These are phyloP conservation scores for Ophiostoma pallidulum DNA, from an alignment of 2,329 filamentous ascomycete species.

Conservation along the genomic window DNA sequence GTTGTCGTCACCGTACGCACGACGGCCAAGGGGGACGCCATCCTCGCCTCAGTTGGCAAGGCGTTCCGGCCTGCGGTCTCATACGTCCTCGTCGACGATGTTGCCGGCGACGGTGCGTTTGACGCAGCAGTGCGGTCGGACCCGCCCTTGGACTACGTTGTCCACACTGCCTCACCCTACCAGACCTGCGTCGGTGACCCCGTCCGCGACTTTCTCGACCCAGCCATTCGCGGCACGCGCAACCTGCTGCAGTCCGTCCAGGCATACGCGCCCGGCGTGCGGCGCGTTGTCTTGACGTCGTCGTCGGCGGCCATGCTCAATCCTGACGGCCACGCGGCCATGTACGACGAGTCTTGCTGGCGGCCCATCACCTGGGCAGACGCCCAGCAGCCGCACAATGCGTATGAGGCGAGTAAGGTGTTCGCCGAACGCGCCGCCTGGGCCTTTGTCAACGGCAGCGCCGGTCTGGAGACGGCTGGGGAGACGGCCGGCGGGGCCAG, in stretches of 20 bases:
- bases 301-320: slow-evolving; percentile 37
- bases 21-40: slow-evolving; percentile 36
- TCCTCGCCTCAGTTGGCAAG: slow-evolving; percentile 31
- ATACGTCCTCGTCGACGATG: slow-evolving; percentile 57
- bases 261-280: slow-evolving; percentile 40
- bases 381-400: slow-evolving; percentile 22
- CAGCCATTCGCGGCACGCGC: slow-evolving; percentile 44
- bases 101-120: slow-evolving; percentile 61
- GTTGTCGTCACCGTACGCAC: slow-evolving; percentile 40
- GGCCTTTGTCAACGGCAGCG: slow-evolving; percentile 39
- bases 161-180: slow-evolving; percentile 68
- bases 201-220: slow-evolving; percentile 40
- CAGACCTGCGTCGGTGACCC: slow-evolving; percentile 52
- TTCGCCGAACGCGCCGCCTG: slow-evolving; percentile 61
- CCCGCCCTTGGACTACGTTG: slow-evolving; percentile 58
- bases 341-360: slow-evolving; percentile 34
- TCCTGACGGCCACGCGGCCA: slow-evolving; percentile 25
- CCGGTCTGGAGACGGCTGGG: slow-evolving; percentile 34
- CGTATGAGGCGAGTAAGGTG: slow-evolving; percentile 38
- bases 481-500: background rate
- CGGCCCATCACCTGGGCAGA: slow-evolving; percentile 29
- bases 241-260: slow-evolving; percentile 40
- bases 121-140: slow-evolving; percentile 39
- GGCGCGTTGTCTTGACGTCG: slow-evolving; percentile 49
- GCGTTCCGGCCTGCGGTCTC: slow-evolving; percentile 33